Evolutionary conservation across 1,284 basidiomycete genomes (phyloP), one percentile per base, ranked within the genome.

Genomic region (Cryptococcus maquisensis): DNA sequence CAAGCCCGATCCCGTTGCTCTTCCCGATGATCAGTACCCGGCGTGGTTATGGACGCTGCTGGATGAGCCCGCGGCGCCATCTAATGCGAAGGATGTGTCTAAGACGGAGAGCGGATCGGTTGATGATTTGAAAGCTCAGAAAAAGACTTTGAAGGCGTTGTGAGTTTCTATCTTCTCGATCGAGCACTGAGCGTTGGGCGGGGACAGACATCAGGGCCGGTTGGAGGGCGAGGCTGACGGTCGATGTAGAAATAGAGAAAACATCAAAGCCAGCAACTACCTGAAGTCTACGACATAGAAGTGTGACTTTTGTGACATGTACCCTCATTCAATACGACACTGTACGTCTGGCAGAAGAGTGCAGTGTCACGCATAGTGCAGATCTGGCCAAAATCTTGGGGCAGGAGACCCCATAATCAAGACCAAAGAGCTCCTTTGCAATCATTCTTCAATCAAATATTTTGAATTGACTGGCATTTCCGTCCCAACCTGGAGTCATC

Each of bases 21-120:
- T 83, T 12, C 79, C 87, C 3, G 93, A 97, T 74, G 84, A 88
- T 38, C 84, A 87, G 65, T 96, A 97, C 73, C 93, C 93, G 1
- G 71, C 82, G 4, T 96, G 93, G 93, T 75, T 97, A 43, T 97
- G 92, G 90, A 85, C 81, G 21, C 71, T 93, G 42, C 76, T 90
- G 37, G 71, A 69, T 32, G 59, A 64, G 47, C 58, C 60, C 15
- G 59, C 46, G n/a, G 56, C 49, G 21, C 45, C 51, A 13, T 47
- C 54, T 50, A 57, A 59, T 44, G 50, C 53, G n/a, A 52, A 59
- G 24, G 46, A 60, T 39, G 48, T 60, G 41, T 37, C 58, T n/a
- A 49, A 49, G 26, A 44, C 49, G 47, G 56, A 60, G 51, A 62
- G 61, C n/a, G 50, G 64, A 59, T 23, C 40, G 47, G 42, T 47